Evolutionary conservation across 148 eudicot species (phyloP), one percentile per base, ranked within the genome.

Genomic region (Bassia scoparia): DNA sequence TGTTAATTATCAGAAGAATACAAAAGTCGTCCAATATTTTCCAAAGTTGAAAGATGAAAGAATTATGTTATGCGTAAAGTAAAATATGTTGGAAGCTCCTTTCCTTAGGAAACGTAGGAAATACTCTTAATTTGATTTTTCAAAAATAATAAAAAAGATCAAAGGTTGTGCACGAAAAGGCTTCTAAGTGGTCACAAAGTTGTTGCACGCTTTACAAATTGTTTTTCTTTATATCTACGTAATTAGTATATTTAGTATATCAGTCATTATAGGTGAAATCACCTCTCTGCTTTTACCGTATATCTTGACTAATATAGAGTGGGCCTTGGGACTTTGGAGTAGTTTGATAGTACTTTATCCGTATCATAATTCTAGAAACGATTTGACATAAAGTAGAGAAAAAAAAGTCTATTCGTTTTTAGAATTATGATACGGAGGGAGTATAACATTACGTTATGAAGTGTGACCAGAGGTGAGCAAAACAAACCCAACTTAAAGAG

Each of bases 171-270:
- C 61, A 41, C 71, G 27, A 37, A 66, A 74, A 67, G 53, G 31
- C 43, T 54, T 67, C 46, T 29, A 38, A 74, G 71, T 66, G 77
- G 77, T 74, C 71, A 54, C 26, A 74, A 74, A 74, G 71, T 5
- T 55, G 24, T 23, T 41, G 63, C 69, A 35, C 62, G 68, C 76
- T 48, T 33, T 73, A 33, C 43, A 61, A 56, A 16, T 41, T 15
- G 56, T 48, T 73, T 44, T 15, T 15, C 52, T 55, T 55, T 37
- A 54, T 31, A 18, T 50, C 27, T 11, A 69, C 27, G 6, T 7
- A 20, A 69, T 23, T 34, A 31, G 5, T 10, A 41, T 41, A 48
- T 24, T 4, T 34, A 52, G 10, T 15, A 33, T 34, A 49, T 50
- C 30, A 3, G 1, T 17, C 44, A 3, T 67, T 16, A 5, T 18